Evolutionary conservation across 192 early-diverging fungal species (phyloP), one percentile per base, ranked within the genome.

Genomic region (Radiomyces spectabilis): DNA sequence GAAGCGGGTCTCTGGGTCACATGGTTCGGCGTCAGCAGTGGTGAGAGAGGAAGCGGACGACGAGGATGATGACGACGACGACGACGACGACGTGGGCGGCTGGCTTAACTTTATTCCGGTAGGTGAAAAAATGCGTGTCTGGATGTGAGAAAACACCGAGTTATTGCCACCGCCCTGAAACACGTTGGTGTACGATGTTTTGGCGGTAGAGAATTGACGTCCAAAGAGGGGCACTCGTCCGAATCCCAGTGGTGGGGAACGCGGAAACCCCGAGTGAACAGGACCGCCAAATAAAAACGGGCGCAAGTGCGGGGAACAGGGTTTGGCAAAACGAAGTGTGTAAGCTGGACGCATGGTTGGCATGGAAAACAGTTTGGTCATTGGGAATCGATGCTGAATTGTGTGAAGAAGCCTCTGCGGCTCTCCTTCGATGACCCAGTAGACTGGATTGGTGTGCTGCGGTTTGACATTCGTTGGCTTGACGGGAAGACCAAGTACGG

Each of bases 51-150:
- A 39, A 39, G 13, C 16, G 38, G 38, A 39, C 38, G 38, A n/a
- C n/a, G n/a, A n/a, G 37, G 37, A 38, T 38, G 37, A 38, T n/a
- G n/a, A n/a, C n/a, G n/a, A 39, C 38, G 38, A 39, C 42, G 42
- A 43, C 6, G n/a, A n/a, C n/a, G n/a, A n/a, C n/a, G n/a, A n/a
- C n/a, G n/a, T n/a, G n/a, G n/a, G n/a, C n/a, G 10, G 34, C 15
- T 35, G 33, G 7, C 7, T 40, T 40, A 8, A 15, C 39, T 40
- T 8, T 40, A n/a, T n/a, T n/a, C n/a, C n/a, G n/a, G n/a, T n/a
- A 18, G 59, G 51, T 25, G 60, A 47, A 34, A 62, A 62, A 30
- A 62, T 62, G 24, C 60, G 44, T 43, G n/a, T n/a, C n/a, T n/a
- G n/a, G n/a, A n/a, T n/a, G n/a, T n/a, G n/a, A n/a, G n/a, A n/a